Percentiles rank a stretch among this genome's conserved stretches.
phyloP scores from a whole-genome alignment of 345 rosid genomes.

The Ceriops decandra region DNA sequence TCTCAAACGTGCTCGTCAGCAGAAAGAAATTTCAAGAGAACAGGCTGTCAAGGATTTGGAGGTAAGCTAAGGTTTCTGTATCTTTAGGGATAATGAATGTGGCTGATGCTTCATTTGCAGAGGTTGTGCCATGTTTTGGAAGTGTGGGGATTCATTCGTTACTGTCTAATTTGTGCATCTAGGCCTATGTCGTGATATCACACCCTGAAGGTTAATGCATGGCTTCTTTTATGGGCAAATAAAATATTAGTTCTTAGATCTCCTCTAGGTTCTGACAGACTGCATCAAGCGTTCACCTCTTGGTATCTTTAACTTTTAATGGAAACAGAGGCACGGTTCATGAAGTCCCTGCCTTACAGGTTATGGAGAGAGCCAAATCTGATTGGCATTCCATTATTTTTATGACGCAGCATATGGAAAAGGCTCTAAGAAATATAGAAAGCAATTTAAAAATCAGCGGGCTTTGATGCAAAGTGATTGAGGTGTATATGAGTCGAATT shows the following conservation, averaged over 20 bases:
- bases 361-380: too few species aligned
- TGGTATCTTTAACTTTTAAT: too few species aligned
- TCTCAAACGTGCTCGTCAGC: conserved; percentile 69
- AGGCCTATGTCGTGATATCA: neutral
- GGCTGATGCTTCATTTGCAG: neutral
- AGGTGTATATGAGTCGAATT: too few species aligned
- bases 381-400: too few species aligned
- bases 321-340: too few species aligned
- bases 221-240: neutral
- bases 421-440: too few species aligned
- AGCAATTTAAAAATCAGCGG: too few species aligned
- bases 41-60: conserved; percentile 80
- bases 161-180: neutral
- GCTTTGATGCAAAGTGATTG: too few species aligned
- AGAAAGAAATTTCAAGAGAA: conserved; percentile 66
- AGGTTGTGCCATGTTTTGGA: neutral
- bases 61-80: conserved; percentile 39
- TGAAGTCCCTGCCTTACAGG: too few species aligned
- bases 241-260: neutral
- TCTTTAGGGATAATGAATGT: conserved; percentile 5
- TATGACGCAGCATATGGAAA: too few species aligned
- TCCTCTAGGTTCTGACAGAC: neutral
- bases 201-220: neutral
- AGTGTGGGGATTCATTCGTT: too few species aligned
- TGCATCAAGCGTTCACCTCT: too few species aligned